Evolutionary conservation across 352 stramenopile species (phyloP).

Genomic region (Pythium graminicola): DNA sequence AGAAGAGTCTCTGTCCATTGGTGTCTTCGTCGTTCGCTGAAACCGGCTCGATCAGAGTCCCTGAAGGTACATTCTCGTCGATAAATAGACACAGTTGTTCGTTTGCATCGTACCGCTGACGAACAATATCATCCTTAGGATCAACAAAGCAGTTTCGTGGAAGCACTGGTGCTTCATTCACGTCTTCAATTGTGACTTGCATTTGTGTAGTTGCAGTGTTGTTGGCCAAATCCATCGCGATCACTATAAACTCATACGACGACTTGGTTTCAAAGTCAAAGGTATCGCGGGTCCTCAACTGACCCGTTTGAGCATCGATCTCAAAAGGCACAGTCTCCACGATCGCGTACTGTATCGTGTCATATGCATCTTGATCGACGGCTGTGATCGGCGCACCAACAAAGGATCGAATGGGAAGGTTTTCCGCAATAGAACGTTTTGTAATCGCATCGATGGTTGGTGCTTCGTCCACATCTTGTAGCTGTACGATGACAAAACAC

Average conservation of each 20-base stretch:
- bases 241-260: conserved; percentile 24
- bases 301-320: conserved; percentile 31
- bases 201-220: conserved; percentile 20
- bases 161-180: conserved; percentile 40
- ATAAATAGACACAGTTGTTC: conserved; percentile 40
- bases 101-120: conserved; percentile 39
- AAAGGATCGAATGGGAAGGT: conserved; percentile 16
- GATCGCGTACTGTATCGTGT: conserved; percentile 17
- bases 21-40: conserved; percentile 31
- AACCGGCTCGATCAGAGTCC: conserved; percentile 24
- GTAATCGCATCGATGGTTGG: conserved; percentile 24
- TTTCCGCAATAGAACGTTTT: conserved; percentile 31
- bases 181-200: conserved; percentile 30
- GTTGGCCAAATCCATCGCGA: conserved; percentile 13
- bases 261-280: conserved; percentile 31
- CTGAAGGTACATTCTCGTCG: conserved; percentile 27
- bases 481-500: conserved; percentile 29
- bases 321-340: conserved; percentile 26
- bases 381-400: conserved; percentile 17
- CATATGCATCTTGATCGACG: conserved; percentile 18
- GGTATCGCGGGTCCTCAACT: conserved; percentile 23
- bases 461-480: conserved; percentile 44
- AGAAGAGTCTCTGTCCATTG: conserved; percentile 36
- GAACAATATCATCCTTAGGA: conserved; percentile 17
- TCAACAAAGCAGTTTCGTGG: conserved; percentile 47